Percentiles rank a stretch among this genome's conserved stretches.
Evolutionary conservation across 2,329 filamentous ascomycete species (phyloP).

Genomic region (Aspergillus vadensis): DNA sequence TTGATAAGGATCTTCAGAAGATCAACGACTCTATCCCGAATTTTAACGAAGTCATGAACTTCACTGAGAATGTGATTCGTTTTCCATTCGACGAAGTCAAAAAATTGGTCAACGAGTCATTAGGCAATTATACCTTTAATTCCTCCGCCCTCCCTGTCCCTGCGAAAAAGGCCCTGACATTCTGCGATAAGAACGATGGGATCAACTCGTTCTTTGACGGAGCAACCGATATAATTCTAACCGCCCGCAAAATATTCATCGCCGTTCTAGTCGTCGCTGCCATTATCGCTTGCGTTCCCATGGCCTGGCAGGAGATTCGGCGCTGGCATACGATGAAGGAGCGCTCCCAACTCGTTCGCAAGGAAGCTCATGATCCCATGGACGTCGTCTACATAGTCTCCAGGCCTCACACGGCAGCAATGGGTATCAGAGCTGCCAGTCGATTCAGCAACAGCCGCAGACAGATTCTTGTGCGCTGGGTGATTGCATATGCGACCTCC

Average conservation of each 20-base stretch:
- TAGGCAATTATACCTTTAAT: constrained; percentile 77
- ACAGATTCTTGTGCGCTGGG: constrained; percentile 78
- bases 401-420: constrained; percentile 71
- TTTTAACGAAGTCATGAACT: constrained; percentile 80
- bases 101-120: constrained; percentile 67
- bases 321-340: constrained; percentile 73
- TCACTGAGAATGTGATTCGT: constrained; percentile 72
- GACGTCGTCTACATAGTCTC: constrained; percentile 88
- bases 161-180: constrained; percentile 76
- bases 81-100: constrained; percentile 82
- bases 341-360: constrained; percentile 66
- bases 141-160: constrained; percentile 78
- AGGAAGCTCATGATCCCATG: constrained; percentile 73
- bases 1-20: constrained; percentile 68
- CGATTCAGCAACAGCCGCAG: constrained; percentile 63
- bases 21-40: constrained; percentile 79
- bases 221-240: constrained; percentile 66
- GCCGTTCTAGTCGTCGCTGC: constrained; percentile 72
- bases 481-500: constrained; percentile 83
- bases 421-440: constrained; percentile 70
- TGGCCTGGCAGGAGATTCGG: constrained; percentile 78
- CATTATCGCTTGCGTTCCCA: constrained; percentile 71
- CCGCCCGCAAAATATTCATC: constrained; percentile 74
- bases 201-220: constrained; percentile 82
- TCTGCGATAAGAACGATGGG: constrained; percentile 82